Evolutionary conservation across 2,329 filamentous ascomycete species (phyloP).

Genomic region (Tolypocladium tundrense): DNA sequence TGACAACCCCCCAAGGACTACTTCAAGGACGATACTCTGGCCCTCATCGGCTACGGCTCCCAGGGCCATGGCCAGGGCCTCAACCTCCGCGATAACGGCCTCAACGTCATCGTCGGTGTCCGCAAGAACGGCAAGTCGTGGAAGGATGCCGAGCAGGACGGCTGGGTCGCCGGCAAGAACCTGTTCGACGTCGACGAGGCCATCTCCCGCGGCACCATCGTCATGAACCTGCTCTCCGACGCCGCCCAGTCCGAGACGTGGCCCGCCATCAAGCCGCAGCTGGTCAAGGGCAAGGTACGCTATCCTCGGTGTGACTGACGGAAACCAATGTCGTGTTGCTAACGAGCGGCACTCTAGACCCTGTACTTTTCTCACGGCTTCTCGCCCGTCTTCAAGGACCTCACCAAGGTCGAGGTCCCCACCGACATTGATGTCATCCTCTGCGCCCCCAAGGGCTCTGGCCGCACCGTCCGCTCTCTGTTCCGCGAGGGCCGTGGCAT

Average conservation of each 20-base stretch:
- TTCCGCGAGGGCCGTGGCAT: conserved; percentile 99
- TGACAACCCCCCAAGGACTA: conserved; percentile 55
- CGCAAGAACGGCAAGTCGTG: conserved; percentile 97
- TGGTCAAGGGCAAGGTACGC: conserved; percentile 93
- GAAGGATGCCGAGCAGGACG: conserved; percentile 94
- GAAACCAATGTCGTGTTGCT: conserved; percentile 5
- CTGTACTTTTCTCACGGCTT: conserved; percentile 99
- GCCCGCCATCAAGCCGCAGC: conserved; percentile 94
- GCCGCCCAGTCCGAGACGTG: conserved; percentile 98
- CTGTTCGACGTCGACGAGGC: conserved; percentile 97
- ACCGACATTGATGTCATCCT: conserved; percentile 97
- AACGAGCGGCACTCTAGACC: conserved; percentile 46
- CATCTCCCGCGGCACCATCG: conserved; percentile 81
- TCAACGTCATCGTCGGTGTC: conserved; percentile 98
- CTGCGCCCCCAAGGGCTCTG: conserved; percentile 97
- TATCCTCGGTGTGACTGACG: background rate
- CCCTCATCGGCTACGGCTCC: conserved; percentile 95
- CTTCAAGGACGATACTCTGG: conserved; percentile 99
- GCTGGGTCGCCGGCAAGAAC: conserved; percentile 98
- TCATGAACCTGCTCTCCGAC: conserved; percentile 99
- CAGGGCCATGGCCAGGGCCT: conserved; percentile 98
- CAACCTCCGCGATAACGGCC: conserved; percentile 98
- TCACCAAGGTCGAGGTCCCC: conserved; percentile 97
- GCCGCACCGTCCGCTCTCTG: conserved; percentile 94
- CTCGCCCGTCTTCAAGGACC: conserved; percentile 99